Conservation (phyloP, 768 basidiomycete genomes). For the Tephrocybe rancida region DNA sequence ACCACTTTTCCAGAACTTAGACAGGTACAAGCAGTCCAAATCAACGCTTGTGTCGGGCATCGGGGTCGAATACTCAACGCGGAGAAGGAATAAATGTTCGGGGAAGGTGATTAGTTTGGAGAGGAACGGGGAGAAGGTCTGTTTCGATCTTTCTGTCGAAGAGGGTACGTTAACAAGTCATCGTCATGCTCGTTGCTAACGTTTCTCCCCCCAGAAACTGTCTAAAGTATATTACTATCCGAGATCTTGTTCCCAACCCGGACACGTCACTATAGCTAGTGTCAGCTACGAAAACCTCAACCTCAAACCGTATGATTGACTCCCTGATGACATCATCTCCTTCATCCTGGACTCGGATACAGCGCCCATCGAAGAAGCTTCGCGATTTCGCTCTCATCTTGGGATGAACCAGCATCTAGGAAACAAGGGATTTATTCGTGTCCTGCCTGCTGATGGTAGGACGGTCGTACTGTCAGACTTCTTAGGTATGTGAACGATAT, state of each 20-base stretch:
- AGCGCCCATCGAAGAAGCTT: slow-evolving; percentile 36
- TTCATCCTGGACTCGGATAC: slow-evolving; percentile 55
- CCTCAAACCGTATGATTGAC: slow-evolving; percentile 36
- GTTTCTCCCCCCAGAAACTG: slow-evolving; percentile 54
- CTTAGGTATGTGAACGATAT: slow-evolving; percentile 40
- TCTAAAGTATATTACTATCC: slow-evolving; percentile 70
- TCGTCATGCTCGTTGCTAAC: background rate
- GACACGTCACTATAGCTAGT: slow-evolving; percentile 31
- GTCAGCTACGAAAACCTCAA: slow-evolving; percentile 36
- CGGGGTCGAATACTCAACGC: slow-evolving; percentile 58
- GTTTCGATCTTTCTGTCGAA: slow-evolving; percentile 49
- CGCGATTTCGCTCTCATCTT: slow-evolving; percentile 53
- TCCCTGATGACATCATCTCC: slow-evolving; percentile 52
- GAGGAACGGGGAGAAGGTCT: slow-evolving; percentile 27
- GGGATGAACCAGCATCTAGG: slow-evolving; percentile 71
- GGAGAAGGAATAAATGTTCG: slow-evolving; percentile 65
- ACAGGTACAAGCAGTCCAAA: background rate
- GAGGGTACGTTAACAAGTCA: slow-evolving; percentile 31
- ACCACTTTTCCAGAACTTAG: too few species aligned
- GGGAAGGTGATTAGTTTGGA: slow-evolving; percentile 42
- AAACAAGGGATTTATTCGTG: slow-evolving; percentile 59
- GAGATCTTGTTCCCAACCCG: slow-evolving; percentile 48
- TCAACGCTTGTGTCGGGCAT: slow-evolving; percentile 52
- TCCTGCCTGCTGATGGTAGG: slow-evolving; percentile 54
- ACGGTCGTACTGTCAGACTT: slow-evolving; percentile 64